Percentiles rank a stretch among this genome's conserved stretches.
Evolutionary conservation across 331 rosid species (phyloP).

Genomic region (Pyracantha coccinea): DNA sequence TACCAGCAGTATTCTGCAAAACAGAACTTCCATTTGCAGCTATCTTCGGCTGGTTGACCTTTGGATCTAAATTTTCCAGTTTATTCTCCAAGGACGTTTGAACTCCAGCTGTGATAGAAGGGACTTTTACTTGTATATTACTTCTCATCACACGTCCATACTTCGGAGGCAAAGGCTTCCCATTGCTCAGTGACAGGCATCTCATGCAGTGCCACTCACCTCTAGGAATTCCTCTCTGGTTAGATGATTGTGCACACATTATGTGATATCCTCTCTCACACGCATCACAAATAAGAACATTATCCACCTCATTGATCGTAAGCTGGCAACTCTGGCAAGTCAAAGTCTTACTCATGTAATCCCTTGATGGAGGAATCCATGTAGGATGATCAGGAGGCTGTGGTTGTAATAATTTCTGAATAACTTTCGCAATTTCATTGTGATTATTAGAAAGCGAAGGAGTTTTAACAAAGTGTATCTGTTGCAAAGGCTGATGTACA

Average conservation of each 20-base stretch:
- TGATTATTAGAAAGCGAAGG: slow-evolving; percentile 53
- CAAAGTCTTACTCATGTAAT: slow-evolving; percentile 85
- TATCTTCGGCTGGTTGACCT: slow-evolving; percentile 34
- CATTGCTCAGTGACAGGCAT: slow-evolving; percentile 73
- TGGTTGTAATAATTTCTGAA: slow-evolving; percentile 75
- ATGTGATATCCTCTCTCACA: slow-evolving; percentile 92
- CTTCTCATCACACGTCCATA: slow-evolving; percentile 97
- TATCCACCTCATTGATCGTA: slow-evolving; percentile 72
- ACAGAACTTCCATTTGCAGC: slow-evolving; percentile 43
- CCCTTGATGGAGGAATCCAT: slow-evolving; percentile 98
- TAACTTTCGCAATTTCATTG: slow-evolving; percentile 62
- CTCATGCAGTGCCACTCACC: slow-evolving; percentile 88
- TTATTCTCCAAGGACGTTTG: slow-evolving; percentile 53
- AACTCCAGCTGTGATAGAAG: slow-evolving; percentile 38
- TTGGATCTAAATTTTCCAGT: slow-evolving; percentile 39
- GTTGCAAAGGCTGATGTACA: slow-evolving; percentile 45
- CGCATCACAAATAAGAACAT: slow-evolving; percentile 82
- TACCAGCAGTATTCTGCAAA: slow-evolving; percentile 21
- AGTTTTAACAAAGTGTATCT: slow-evolving; percentile 44
- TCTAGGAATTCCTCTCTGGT: slow-evolving; percentile 76
- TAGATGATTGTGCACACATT: slow-evolving; percentile 58
- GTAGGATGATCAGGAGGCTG: slow-evolving; percentile 71
- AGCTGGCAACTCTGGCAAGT: slow-evolving; percentile 72
- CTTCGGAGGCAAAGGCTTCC: slow-evolving; percentile 92
- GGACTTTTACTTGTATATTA: slow-evolving; percentile 46